These are phyloP conservation scores for Auxenochlorella protothecoides DNA, from an alignment of 139 green algal species.

Conservation along the genomic window DNA sequence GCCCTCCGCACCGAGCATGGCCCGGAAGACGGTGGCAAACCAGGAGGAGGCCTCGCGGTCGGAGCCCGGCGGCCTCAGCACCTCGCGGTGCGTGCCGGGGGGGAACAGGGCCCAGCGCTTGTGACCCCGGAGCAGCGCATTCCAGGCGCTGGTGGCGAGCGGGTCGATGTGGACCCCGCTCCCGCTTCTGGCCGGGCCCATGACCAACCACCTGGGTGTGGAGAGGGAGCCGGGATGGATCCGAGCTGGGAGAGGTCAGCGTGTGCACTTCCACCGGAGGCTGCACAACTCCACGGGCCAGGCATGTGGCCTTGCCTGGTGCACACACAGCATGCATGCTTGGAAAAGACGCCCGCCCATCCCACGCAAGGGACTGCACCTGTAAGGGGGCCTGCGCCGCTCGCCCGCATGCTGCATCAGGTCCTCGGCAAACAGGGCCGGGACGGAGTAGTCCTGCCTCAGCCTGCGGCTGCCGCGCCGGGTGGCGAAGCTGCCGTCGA, in stretches of 20 bases:
- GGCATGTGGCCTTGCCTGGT: no score
- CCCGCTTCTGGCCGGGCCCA: slow-evolving; percentile 54
- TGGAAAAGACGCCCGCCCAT: no score
- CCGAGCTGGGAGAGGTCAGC: no score
- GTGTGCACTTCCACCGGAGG: no score
- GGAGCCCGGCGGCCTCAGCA: slow-evolving; percentile 51
- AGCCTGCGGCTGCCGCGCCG: slow-evolving; percentile 16
- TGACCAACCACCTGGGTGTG: slow-evolving; percentile 57
- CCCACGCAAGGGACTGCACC: no score
- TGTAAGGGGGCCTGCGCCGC: slow-evolving; percentile 64
- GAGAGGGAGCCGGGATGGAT: not conserved
- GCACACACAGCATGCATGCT: no score
- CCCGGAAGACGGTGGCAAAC: slow-evolving; percentile 60
- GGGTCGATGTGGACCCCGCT: slow-evolving; percentile 72
- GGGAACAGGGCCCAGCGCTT: slow-evolving; percentile 79
- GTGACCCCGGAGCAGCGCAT: slow-evolving; percentile 54
- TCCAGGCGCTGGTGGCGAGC: slow-evolving; percentile 77
- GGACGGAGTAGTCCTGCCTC: slow-evolving; percentile 53
- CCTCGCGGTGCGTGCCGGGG: slow-evolving; percentile 26
- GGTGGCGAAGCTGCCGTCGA: slow-evolving; percentile 55
- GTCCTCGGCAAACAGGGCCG: slow-evolving; percentile 64
- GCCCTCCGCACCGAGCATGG: slow-evolving; percentile 27
- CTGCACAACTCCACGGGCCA: slow-evolving; percentile 15
- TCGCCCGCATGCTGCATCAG: slow-evolving; percentile 67
- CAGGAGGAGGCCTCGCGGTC: slow-evolving; percentile 68